Evolutionary conservation across 2,329 filamentous ascomycete species (phyloP).

Genomic region (Aspergillus bombycis): DNA sequence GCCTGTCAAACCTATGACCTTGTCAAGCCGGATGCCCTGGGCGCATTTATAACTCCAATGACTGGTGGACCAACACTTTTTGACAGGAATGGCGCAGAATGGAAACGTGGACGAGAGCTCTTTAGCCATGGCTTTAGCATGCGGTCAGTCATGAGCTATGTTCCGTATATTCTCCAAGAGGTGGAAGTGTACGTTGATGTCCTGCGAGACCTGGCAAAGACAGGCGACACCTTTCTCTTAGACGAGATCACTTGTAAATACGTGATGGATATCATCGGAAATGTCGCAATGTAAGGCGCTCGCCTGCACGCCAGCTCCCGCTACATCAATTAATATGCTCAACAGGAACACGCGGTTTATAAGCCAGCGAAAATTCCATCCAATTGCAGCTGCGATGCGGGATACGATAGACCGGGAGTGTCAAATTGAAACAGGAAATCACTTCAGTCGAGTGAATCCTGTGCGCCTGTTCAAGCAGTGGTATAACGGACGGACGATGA

Average conservation of each 20-base stretch:
- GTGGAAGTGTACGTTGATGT: slow-evolving; percentile 3
- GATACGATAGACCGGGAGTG: slow-evolving; percentile 7
- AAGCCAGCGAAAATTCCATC: neutral
- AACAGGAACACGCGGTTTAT: slow-evolving; percentile 2
- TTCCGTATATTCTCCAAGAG: slow-evolving; percentile 9
- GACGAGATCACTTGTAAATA: slow-evolving; percentile 2
- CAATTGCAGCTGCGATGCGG: slow-evolving; percentile 10
- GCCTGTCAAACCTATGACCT: neutral
- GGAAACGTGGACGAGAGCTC: neutral
- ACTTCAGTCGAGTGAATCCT: neutral
- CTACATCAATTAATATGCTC: neutral
- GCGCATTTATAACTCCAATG: neutral
- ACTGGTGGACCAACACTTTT: neutral
- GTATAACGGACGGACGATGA: slow-evolving; percentile 7
- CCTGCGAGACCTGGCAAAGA: neutral
- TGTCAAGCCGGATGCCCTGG: neutral
- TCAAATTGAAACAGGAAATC: neutral
- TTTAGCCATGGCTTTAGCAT: neutral
- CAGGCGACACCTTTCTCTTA: slow-evolving; percentile 3
- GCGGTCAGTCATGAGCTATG: neutral
- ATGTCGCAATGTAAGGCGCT: slow-evolving; percentile 3
- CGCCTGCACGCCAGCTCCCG: too few species aligned
- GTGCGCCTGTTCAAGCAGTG: slow-evolving; percentile 8
- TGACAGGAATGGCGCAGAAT: neutral
- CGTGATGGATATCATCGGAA: slow-evolving; percentile 11